Percentiles rank a stretch among this genome's conserved stretches.
phyloP scores from a whole-genome alignment of 2,329 filamentous ascomycete genomes.

The Clarireedia monteithiana region DNA sequence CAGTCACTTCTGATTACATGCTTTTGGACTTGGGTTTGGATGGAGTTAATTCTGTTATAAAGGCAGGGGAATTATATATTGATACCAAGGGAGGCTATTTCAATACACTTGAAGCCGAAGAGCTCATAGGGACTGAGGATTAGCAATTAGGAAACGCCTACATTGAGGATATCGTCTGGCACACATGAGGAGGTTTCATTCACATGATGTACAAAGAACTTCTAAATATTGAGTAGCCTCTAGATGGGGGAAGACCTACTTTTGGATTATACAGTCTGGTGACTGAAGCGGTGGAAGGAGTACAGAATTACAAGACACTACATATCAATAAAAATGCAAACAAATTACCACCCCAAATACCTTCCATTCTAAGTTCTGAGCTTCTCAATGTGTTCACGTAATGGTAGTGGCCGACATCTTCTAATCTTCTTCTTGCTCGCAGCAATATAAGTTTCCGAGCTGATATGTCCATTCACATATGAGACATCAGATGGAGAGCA shows the following conservation, averaged over 20 bases:
- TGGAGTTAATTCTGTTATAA: conserved; percentile 6
- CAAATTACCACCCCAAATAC: neutral
- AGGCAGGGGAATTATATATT: neutral
- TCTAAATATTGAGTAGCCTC: too few species aligned
- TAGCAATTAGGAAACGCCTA: neutral
- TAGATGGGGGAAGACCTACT: neutral
- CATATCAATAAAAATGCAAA: neutral
- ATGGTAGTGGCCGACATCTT: too few species aligned
- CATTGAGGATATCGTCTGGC: neutral
- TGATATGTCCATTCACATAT: too few species aligned
- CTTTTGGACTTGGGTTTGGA: neutral
- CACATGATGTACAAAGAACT: neutral
- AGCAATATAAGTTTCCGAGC: too few species aligned
- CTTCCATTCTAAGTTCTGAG: neutral
- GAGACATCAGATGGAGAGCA: too few species aligned
- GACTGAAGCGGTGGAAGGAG: neutral
- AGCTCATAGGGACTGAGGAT: neutral
- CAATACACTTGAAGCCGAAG: neutral
- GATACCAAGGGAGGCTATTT: conserved; percentile 8
- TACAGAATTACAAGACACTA: neutral
- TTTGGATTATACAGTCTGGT: neutral
- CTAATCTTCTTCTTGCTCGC: too few species aligned
- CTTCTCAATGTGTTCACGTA: too few species aligned
- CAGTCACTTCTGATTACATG: neutral
- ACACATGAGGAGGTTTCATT: neutral